A percentile compares a stretch with the other conserved stretches of the same genome.
Evolutionary conservation across 257 asterid genomes (phyloP).

Genomic region (Pogostemon cablin): DNA sequence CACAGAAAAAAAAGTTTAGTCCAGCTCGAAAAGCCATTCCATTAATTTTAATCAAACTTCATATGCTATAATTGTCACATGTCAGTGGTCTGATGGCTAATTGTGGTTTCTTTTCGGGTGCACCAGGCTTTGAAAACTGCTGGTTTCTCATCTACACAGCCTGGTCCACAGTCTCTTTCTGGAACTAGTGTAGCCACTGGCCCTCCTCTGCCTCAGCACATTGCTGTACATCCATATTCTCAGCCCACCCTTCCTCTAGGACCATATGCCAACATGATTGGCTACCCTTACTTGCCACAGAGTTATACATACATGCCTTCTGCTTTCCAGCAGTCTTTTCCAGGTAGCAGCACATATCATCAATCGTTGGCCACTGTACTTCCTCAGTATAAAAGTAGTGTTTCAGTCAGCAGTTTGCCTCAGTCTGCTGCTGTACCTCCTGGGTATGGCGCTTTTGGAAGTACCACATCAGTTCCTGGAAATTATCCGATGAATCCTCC

Average conservation of each 20-base stretch:
- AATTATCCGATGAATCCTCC: constrained; percentile 69
- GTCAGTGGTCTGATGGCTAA: constrained; percentile 10
- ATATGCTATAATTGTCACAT: constrained; percentile 3
- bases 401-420: constrained; percentile 65
- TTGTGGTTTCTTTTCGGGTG: constrained; percentile 21
- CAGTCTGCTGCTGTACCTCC: constrained; percentile 77
- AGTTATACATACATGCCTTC: constrained; percentile 75
- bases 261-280: constrained; percentile 65
- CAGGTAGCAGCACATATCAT: constrained; percentile 64
- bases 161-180: constrained; percentile 51
- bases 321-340: constrained; percentile 72
- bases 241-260: constrained; percentile 70
- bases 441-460: constrained; percentile 69
- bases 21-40: neutral
- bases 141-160: constrained; percentile 58
- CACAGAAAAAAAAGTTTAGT: neutral
- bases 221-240: constrained; percentile 70
- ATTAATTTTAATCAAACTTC: neutral
- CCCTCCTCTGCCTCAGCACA: constrained; percentile 73
- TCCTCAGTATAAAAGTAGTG: constrained; percentile 66
- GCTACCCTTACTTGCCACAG: constrained; percentile 74
- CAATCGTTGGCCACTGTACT: constrained; percentile 71
- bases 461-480: constrained; percentile 53
- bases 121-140: constrained; percentile 62
- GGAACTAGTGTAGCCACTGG: constrained; percentile 65